A percentile compares a stretch with the other conserved stretches of the same genome.
phyloP scores from a whole-genome alignment of 306 rosid species.

The Begonia masoniana region DNA sequence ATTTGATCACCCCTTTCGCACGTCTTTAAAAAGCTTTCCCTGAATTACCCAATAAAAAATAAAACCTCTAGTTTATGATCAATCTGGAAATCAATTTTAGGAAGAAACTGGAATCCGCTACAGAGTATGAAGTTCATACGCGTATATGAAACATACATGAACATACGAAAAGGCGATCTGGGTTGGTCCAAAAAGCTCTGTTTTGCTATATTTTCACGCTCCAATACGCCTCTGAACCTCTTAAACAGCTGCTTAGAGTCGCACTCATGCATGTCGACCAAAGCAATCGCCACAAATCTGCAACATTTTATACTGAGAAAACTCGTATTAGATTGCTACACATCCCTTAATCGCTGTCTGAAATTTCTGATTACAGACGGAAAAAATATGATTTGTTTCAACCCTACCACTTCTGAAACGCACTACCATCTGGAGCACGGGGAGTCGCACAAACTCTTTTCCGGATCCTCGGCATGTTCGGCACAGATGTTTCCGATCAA shows the following conservation, averaged over 20 bases:
- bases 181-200: conserved; percentile 18
- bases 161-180: conserved; percentile 33
- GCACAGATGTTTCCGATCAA: conserved; percentile 19
- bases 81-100: no score
- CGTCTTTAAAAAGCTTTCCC: conserved; percentile 30
- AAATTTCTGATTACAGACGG: background rate
- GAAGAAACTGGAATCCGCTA: no score
- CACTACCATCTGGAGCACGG: conserved; percentile 52
- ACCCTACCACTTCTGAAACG: conserved; percentile 38
- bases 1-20: conserved; percentile 5
- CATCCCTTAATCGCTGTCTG: background rate
- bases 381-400: background rate
- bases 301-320: conserved; percentile 30
- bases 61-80: no score
- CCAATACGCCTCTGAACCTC: conserved; percentile 26
- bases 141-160: conserved; percentile 51
- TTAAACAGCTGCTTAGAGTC: conserved; percentile 19
- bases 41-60: conserved; percentile 8
- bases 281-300: conserved; percentile 26
- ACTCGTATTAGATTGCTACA: conserved; percentile 1
- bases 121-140: no score
- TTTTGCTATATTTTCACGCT: background rate
- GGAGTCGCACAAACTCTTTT: conserved; percentile 30
- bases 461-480: conserved; percentile 18
- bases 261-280: conserved; percentile 48